Base-by-base conservation (phyloP, 2,329 filamentous ascomycete genomes). In the Curvularia eragrostidis region DNA sequence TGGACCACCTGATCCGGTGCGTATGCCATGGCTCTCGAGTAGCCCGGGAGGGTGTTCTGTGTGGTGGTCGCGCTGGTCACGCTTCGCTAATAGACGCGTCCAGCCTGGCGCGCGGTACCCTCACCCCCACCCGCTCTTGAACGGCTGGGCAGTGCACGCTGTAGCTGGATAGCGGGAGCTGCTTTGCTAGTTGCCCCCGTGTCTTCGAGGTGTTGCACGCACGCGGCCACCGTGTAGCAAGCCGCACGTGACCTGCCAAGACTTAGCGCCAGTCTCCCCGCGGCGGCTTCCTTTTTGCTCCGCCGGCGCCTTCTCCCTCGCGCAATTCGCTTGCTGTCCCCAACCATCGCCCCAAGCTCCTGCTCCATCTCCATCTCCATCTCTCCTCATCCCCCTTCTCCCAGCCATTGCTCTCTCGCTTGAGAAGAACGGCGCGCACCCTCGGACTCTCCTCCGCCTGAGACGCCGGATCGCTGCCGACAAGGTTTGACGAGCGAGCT, bases 401-500 rank as follows among this genome's bases (percentile, higher is more conserved):
- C 58, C 63, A 53, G 54, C 56, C 56, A 58, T 48, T 59, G 34
- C 48, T 52, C 60, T 61, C 56, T 64, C 55, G 50, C 57, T 53
- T 39, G 61, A 63, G 28, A 59, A 64, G 54, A 61, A 66, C 65
- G 60, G 58, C 57, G 57, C 61, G 63, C 59, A 48, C 59, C 54
- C 61, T 63, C 58, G 56, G 62, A 58, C 62, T 56, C 57, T 64
- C 58, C 56, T 8, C 36, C 34, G 43, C 59, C 63, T 66, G 63
- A 69, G 62, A 68, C 66, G 59, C 61, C 60, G 62, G 62, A 64
- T 59, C 67, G 69, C 65, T 66, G 59, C 63, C 67, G 65, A 66
- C 55, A 75, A 76, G 74, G 74, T 76, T 76, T 76, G 74, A 74
- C 70, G 68, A 70, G 68, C 67, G 69, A 74, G 68, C 71, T 75